Conservation (phyloP, 2,329 filamentous ascomycete genomes). For the Hortaea werneckii region DNA sequence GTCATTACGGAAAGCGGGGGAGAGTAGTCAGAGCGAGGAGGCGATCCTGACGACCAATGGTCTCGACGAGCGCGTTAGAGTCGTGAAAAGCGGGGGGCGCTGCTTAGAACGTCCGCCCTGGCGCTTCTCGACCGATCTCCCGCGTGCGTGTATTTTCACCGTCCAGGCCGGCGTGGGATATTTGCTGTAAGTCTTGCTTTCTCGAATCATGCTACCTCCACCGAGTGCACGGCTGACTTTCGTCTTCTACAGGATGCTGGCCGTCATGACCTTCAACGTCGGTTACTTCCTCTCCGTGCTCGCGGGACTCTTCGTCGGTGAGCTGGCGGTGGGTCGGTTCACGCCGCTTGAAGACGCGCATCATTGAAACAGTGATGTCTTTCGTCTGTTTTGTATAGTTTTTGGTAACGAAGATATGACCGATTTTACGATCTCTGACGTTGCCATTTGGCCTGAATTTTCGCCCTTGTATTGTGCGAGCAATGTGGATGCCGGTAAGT, state of each 20-base stretch:
- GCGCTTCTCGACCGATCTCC: conserved; percentile 69
- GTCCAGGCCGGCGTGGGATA: conserved; percentile 70
- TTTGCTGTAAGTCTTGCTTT: conserved; percentile 57
- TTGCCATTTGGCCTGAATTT: too few species aligned
- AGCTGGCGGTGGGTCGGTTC: conserved; percentile 68
- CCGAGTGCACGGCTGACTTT: too few species aligned
- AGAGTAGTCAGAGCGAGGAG: conserved; percentile 45
- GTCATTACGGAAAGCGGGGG: conserved; percentile 8
- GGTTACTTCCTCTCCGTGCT: conserved; percentile 78
- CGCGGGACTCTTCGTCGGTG: conserved; percentile 72
- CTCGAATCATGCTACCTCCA: background rate
- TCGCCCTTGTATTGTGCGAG: too few species aligned
- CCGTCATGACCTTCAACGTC: conserved; percentile 81
- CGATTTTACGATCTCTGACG: too few species aligned
- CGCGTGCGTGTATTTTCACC: conserved; percentile 61
- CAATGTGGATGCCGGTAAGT: too few species aligned
- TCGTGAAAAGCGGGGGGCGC: conserved; percentile 47
- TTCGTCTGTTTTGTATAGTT: too few species aligned
- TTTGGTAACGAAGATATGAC: too few species aligned
- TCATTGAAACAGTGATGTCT: conserved; percentile 10
- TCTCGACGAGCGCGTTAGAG: conserved; percentile 67
- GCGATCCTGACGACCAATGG: conserved; percentile 64
- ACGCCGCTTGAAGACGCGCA: conserved; percentile 36
- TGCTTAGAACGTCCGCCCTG: conserved; percentile 55
- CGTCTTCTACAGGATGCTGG: conserved; percentile 60